A percentile compares a stretch with the other conserved stretches of the same genome.
These are phyloP conservation scores for Phytopythium litorale DNA, from an alignment of 352 stramenopile genomes.

Conservation along the genomic window DNA sequence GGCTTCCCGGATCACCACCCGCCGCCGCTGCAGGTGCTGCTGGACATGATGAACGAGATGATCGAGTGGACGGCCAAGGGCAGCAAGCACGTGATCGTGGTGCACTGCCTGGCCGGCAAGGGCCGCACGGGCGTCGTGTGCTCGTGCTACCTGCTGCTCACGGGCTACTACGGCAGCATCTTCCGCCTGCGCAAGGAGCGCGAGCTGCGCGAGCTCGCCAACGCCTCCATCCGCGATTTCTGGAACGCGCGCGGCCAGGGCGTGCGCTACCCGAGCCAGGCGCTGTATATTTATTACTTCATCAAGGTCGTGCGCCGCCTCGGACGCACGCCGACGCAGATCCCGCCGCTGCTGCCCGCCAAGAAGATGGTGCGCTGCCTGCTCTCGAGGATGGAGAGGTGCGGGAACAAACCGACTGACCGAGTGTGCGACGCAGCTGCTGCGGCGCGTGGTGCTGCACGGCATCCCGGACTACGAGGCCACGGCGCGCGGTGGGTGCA, in stretches of 20 bases:
- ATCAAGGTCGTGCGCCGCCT: constrained; percentile 60
- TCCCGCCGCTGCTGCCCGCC: constrained; percentile 44
- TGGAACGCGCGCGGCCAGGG: constrained; percentile 74
- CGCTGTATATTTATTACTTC: constrained; percentile 89
- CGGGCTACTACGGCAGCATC: constrained; percentile 66
- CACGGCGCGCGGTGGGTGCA: constrained; percentile 46
- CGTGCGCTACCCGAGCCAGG: constrained; percentile 79
- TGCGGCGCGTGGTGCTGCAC: constrained; percentile 57
- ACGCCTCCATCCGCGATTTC: constrained; percentile 70
- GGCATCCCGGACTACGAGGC: constrained; percentile 79
- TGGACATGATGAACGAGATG: constrained; percentile 87
- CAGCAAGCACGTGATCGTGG: constrained; percentile 69
- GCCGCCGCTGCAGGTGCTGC: constrained; percentile 65
- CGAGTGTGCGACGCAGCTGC: constrained; percentile 15
- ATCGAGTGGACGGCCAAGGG: constrained; percentile 62
- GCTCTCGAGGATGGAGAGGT: background rate
- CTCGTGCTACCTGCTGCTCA: constrained; percentile 78
- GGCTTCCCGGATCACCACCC: constrained; percentile 82
- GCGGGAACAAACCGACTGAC: background rate
- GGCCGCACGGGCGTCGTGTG: constrained; percentile 78
- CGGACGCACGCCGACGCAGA: constrained; percentile 41
- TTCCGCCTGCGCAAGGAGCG: constrained; percentile 63
- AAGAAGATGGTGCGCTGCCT: constrained; percentile 42
- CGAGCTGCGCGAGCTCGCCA: constrained; percentile 60
- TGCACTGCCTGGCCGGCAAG: constrained; percentile 80